Base-by-base conservation (phyloP, 2,329 filamentous ascomycete species). In the Keithomyces neogunnii region DNA sequence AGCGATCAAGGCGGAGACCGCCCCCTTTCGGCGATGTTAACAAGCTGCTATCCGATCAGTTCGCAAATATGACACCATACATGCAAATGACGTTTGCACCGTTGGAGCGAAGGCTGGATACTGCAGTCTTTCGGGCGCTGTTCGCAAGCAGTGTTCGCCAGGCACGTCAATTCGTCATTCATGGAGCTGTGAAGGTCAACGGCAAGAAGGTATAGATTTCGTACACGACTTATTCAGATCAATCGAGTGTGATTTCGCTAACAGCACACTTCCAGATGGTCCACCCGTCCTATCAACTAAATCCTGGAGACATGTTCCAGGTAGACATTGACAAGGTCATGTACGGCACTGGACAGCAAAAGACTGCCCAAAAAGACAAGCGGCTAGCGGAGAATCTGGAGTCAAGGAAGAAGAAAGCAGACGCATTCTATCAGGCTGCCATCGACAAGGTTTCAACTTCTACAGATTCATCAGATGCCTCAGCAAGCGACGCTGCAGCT, bases 251-350 rank as follows among this genome's bases (percentile, higher is more conserved):
- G 2, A 6, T 5, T 5, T 30, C 1, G 7, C 11, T 31, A 19
- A 36, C 54, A 19, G 19, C 19, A 57, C n/a, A 59, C 48, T 36
- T 43, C 43, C 51, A 96, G 92, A 96, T 97, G 88, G 77, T 80
- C 56, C 88, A 93, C 64, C 91, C 93, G 7, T 87, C 89, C 51
- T 99, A 99, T 69, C 84, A 90, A 57, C 80, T 99, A 39, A 99
- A 99, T 69, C 95, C 93, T 3, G 93, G 93, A 59, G 93, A 99
- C 67, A 89, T 99, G 83, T 99, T 99, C 77, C 89, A 95, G 67
- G 92, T 99, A 61, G 87, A 96, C 26, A 78, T 88, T 36, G 89
- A 96, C 39, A 83, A 85, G 60, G 93, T 99, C 51, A 78, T 99
- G 69, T 91, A 80, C 62, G 92, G 89, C 35, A 96, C 91, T 1